Conservation (phyloP, 1,139 yeast species). For the Schwanniomyces etchellsii region DNA sequence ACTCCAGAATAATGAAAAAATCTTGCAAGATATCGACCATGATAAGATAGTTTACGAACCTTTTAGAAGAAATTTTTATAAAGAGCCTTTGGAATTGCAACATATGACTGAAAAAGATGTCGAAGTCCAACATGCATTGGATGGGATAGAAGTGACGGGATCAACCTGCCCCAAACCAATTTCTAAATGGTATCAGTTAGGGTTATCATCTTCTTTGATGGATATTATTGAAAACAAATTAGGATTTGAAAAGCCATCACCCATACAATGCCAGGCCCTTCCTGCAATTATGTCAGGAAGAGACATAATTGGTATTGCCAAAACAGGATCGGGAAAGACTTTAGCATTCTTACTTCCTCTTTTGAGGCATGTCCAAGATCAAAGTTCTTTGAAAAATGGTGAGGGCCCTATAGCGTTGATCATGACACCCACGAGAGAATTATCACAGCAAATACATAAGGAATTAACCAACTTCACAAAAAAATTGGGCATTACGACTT, state of each 20-base stretch:
- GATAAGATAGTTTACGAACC: conserved; percentile 41
- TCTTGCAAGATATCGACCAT: conserved; percentile 38
- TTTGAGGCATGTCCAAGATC: conserved; percentile 76
- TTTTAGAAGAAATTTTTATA: conserved; percentile 60
- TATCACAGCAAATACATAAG: conserved; percentile 77
- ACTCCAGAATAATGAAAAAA: conserved; percentile 31
- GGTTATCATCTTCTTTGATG: conserved; percentile 59
- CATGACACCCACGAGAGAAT: conserved; percentile 88
- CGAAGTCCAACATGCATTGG: conserved; percentile 48
- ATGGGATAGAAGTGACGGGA: conserved; percentile 64
- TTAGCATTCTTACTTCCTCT: conserved; percentile 81
- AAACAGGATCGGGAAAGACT: conserved; percentile 96
- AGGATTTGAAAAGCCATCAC: conserved; percentile 62
- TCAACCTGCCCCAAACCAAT: conserved; percentile 61
- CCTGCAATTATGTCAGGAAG: conserved; percentile 89
- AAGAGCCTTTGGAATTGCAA: conserved; percentile 53
- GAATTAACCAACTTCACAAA: conserved; percentile 60
- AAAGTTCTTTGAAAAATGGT: conserved; percentile 44
- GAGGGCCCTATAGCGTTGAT: conserved; percentile 80
- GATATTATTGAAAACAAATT: conserved; percentile 45
- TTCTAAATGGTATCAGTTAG: conserved; percentile 73
- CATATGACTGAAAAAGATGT: conserved; percentile 49
- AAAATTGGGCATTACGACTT: conserved; percentile 41
- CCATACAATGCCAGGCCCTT: conserved; percentile 87
- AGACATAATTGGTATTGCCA: conserved; percentile 91